A percentile compares a stretch with the other conserved stretches of the same genome.
These are phyloP conservation scores for Gleditsia sinensis DNA, from an alignment of 306 rosid genomes.

Conservation along the genomic window DNA sequence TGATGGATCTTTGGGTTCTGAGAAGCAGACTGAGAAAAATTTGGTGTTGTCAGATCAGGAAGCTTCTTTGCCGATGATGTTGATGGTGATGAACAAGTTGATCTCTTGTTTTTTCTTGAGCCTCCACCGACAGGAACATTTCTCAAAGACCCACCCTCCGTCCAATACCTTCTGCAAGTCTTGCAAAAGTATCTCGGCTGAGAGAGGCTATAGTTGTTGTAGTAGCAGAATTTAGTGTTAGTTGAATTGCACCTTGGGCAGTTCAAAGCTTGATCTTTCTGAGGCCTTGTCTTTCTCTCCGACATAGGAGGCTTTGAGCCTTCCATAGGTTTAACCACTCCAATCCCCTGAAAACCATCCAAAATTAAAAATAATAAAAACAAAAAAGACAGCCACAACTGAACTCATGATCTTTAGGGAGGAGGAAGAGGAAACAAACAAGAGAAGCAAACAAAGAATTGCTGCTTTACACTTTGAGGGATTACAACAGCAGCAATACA, in stretches of 20 bases:
- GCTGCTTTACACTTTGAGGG: slow-evolving; percentile 43
- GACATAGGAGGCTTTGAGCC: slow-evolving; percentile 50
- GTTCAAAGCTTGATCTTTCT: slow-evolving; percentile 81
- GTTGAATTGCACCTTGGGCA: slow-evolving; percentile 98
- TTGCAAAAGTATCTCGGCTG: slow-evolving; percentile 98
- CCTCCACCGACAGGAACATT: slow-evolving; percentile 99
- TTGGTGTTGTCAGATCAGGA: slow-evolving; percentile 39
- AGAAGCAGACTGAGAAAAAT: slow-evolving; percentile 50
- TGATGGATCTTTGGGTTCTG: slow-evolving; percentile 82
- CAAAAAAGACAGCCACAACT: slow-evolving; percentile 26
- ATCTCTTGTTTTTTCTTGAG: slow-evolving; percentile 88
- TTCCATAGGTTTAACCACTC: slow-evolving; percentile 60
- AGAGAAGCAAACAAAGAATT: slow-evolving; percentile 42
- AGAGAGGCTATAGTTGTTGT: slow-evolving; percentile 87
- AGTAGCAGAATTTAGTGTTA: slow-evolving; percentile 95
- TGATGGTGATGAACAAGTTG: slow-evolving; percentile 47
- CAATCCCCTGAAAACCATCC: slow-evolving; percentile 44
- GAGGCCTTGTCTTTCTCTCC: slow-evolving; percentile 76
- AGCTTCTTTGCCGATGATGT: slow-evolving; percentile 47
- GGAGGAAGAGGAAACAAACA: slow-evolving; percentile 42
- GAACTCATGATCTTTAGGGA: background rate
- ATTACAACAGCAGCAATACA: slow-evolving; percentile 49
- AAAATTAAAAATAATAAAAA: slow-evolving; percentile 22
- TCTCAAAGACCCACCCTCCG: slow-evolving; percentile 96
- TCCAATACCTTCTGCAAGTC: slow-evolving; percentile 97